Percentiles rank a stretch among this genome's conserved stretches.
phyloP scores from a whole-genome alignment of 2,329 filamentous ascomycete genomes.

The Ploettnerulaceae sp. region DNA sequence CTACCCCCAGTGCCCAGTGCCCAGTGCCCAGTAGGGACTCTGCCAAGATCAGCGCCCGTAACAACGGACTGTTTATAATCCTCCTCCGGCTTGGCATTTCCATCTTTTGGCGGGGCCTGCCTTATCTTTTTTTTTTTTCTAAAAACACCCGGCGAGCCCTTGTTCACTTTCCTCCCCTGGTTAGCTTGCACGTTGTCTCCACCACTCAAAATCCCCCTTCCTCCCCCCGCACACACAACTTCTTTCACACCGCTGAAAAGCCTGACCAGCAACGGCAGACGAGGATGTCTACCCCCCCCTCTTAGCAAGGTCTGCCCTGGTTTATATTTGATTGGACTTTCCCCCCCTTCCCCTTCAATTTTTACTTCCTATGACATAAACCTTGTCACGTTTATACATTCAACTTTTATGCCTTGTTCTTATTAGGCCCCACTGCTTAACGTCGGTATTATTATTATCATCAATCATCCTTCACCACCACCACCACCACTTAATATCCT shows the following conservation, averaged over 20 bases:
- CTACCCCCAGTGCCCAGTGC: too few species aligned
- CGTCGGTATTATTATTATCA: slow-evolving; percentile 12
- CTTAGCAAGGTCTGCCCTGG: slow-evolving; percentile 12
- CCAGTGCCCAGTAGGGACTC: too few species aligned
- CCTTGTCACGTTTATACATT: slow-evolving; percentile 33
- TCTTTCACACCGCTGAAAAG: slow-evolving; percentile 11
- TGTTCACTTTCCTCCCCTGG: neutral
- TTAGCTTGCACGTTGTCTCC: slow-evolving; percentile 1
- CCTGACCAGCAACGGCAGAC: slow-evolving; percentile 15
- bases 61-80: too few species aligned
- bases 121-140: too few species aligned
- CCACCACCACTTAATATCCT: slow-evolving; percentile 2
- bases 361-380: slow-evolving; percentile 14
- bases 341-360: slow-evolving; percentile 6
- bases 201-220: neutral
- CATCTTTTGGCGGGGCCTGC: too few species aligned
- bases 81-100: too few species aligned
- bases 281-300: neutral
- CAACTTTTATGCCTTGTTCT: slow-evolving; percentile 31
- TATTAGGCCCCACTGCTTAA: slow-evolving; percentile 19
- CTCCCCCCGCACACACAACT: slow-evolving; percentile 2
- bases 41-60: too few species aligned
- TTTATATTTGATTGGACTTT: slow-evolving; percentile 18
- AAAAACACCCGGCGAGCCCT: too few species aligned
- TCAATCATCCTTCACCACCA: neutral